phyloP scores from a whole-genome alignment of 1,139 yeast genomes.

The Geotrichum candidum region DNA sequence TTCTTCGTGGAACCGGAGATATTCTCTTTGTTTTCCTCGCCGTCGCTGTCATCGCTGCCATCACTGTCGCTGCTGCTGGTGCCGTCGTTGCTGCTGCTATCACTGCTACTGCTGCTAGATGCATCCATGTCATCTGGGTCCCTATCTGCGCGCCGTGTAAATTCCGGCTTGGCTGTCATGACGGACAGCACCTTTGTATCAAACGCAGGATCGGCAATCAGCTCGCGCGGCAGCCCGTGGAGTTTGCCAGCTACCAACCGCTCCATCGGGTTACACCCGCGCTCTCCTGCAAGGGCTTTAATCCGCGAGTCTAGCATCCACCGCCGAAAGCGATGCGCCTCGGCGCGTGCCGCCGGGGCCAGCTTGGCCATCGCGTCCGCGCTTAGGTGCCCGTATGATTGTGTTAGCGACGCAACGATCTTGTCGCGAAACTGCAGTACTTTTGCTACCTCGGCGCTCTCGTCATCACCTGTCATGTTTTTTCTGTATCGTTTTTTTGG shows the following conservation, averaged over 20 bases:
- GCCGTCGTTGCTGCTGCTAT: neutral
- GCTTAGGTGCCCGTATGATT: conserved; percentile 1
- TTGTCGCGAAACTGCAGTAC: conserved; percentile 24
- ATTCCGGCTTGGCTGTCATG: neutral
- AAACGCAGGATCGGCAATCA: conserved; percentile 1
- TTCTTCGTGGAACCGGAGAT: neutral
- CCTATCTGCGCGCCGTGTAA: neutral
- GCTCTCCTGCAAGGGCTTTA: conserved; percentile 12
- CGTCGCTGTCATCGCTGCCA: neutral
- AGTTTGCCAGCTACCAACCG: conserved; percentile 1
- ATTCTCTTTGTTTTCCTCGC: neutral
- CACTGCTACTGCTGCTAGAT: neutral
- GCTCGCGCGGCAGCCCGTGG: conserved; percentile 1
- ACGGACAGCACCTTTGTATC: conserved; percentile 6
- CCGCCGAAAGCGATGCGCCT: conserved; percentile 22
- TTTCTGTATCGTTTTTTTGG: too few species aligned
- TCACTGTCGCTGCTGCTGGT: neutral
- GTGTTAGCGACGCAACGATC: conserved; percentile 19
- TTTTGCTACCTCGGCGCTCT: conserved; percentile 22
- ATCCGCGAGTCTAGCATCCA: conserved; percentile 23
- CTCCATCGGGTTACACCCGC: conserved; percentile 1
- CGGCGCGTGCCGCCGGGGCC: conserved; percentile 19
- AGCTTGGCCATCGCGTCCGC: conserved; percentile 9
- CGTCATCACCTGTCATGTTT: conserved; percentile 6
- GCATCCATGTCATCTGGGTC: neutral